Evolutionary conservation across 441 rosid genomes (phyloP), one percentile per base, ranked within the genome.

Genomic region (Adansonia madagascariensis): DNA sequence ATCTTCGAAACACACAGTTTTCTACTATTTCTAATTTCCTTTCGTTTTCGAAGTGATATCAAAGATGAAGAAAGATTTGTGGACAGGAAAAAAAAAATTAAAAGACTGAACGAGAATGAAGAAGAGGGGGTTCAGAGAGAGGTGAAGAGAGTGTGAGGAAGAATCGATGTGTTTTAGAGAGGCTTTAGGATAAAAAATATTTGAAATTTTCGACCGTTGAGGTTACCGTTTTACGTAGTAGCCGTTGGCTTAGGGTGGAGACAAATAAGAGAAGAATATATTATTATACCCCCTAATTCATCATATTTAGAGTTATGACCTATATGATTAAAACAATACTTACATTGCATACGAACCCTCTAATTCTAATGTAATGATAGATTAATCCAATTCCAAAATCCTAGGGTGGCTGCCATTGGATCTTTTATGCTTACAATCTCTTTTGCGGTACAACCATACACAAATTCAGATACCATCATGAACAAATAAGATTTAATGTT

Each of bases 161-260:
- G 67, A 43, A 55, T 71, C 66, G 22, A 5, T 65, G 47, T 15
- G 76, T 63, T 60, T 74, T 81, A 72, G 75, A 79, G 85, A 66
- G 74, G 78, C 18, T 44, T 79, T 44, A 15, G 76, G 68, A 70
- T 10, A 8, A 74, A 74, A 74, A 70, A 18, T 50, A 75, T 85
- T 62, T 47, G 55, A 83, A 85, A 43, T 82, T 88, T 50, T 52
- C 71, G 88, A 89, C 92, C 92, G 91, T 89, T 90, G 87, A 46
- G 76, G 67, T 87, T 78, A 87, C 89, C 89, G 89, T 87, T 86
- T 67, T 3, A 46, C 43, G 15, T 8, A 62, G 82, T 90, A 89
- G 92, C 94, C 92, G 94, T 90, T 90, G 84, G 72, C 88, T 83
- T 84, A 79, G 71, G 39, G 67, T 63, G 60, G 76, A 62, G 75